phyloP scores from a whole-genome alignment of 768 basidiomycete species.

The Suillus subluteus region DNA sequence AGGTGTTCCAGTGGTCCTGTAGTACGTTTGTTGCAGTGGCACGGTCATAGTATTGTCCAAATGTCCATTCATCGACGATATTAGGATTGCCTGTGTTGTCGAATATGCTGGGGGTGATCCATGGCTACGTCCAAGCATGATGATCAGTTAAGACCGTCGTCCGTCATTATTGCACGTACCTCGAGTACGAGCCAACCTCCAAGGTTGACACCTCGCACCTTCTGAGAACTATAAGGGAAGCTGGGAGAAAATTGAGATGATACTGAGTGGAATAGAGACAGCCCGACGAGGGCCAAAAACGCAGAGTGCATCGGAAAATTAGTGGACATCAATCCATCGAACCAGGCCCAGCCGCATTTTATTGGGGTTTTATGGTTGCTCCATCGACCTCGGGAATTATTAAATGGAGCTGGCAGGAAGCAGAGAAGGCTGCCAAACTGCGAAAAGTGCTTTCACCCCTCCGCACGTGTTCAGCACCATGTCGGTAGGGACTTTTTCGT shows the following conservation, averaged over 20 bases:
- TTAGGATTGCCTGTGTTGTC: conserved; percentile 52
- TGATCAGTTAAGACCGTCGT: conserved; percentile 41
- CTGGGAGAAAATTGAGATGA: conserved; percentile 45
- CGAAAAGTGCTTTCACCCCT: neutral
- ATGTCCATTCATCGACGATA: conserved; percentile 82
- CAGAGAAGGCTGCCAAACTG: conserved; percentile 1
- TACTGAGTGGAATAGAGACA: conserved; percentile 33
- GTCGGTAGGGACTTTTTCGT: neutral
- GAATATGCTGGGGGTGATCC: conserved; percentile 81
- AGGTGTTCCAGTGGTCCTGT: conserved; percentile 76
- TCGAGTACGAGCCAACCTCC: conserved; percentile 67
- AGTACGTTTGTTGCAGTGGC: conserved; percentile 54
- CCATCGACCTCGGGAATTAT: neutral
- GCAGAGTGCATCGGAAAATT: conserved; percentile 10
- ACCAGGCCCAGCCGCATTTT: neutral
- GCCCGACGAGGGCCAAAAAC: conserved; percentile 28
- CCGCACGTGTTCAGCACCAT: conserved; percentile 9
- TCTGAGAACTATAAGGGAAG: conserved; percentile 74
- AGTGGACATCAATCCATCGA: neutral
- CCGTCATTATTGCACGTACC: conserved; percentile 32
- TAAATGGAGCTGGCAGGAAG: neutral
- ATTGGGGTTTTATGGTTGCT: neutral
- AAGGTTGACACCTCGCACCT: conserved; percentile 83
- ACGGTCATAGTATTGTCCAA: conserved; percentile 61
- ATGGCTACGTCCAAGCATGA: conserved; percentile 49